Evolutionary conservation across 768 basidiomycete genomes (phyloP), one percentile per base, ranked within the genome.

Genomic region (Mycena galopus): DNA sequence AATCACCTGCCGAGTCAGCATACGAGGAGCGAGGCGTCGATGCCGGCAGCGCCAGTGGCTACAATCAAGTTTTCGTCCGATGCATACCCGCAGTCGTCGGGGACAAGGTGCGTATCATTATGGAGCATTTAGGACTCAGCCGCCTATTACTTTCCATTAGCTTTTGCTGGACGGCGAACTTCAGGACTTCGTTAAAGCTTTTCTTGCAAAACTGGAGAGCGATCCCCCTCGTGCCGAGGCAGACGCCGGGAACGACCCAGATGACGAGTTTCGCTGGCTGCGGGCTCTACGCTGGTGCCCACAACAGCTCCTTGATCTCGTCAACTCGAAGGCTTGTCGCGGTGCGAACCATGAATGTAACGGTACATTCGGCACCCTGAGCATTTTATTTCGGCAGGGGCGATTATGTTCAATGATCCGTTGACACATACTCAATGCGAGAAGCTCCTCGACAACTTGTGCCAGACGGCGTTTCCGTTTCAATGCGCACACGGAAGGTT

Each of bases 401-500:
- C 97, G 3, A 94, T 98, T 81, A 98, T 98, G 96, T 98, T 98
- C 86, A 97, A 97, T 75, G 97, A 99, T 79, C 69, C 85, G 0
- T 85, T 99, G 59, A 89, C 85, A 17, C 65, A 83, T 9, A 85
- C 86, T 39, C 95, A 98, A 78, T 95, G 95, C 79, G 79, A 87
- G 75, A 83, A 86, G 57, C 87, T 99, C 50, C 86, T 99, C 55
- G 76, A 78, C 8, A 87, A 90, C 74, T 86, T 99, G 32, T 86
- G 92, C 11, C 80, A 87, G 72, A 95, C 96, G 3, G 86, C 87
- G 4, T 93, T 95, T 77, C 97, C 97, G 2, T 98, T 98, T 82
- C 95, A 95, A 79, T 99, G 98, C 82, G 98, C 98, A 35, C 98
- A 99, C 82, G 98, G 97, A 79, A 88, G 94, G 94, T 93, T 62